Evolutionary conservation across 2,329 filamentous ascomycete genomes (phyloP), one percentile per base, ranked within the genome.

Genomic region (Pseudocercospora vitis): DNA sequence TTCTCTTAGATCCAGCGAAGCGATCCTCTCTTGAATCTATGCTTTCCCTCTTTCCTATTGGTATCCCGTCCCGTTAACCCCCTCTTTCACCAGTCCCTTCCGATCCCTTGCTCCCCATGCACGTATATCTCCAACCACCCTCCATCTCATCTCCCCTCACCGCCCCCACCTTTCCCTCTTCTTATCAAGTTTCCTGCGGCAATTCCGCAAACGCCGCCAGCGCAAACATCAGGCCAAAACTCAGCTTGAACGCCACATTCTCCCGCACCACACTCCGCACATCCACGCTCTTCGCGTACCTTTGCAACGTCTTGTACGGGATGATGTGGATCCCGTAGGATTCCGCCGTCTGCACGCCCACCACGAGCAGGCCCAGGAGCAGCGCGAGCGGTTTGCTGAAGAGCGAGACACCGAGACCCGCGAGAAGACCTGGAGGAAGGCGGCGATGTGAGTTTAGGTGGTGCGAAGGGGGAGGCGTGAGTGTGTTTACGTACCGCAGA

Each of bases 141-240:
- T 12, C 18, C 11, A 4, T n/a, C n/a, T n/a, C n/a, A n/a, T n/a
- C n/a, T n/a, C n/a, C n/a, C n/a, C n/a, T n/a, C n/a, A n/a, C n/a
- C n/a, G n/a, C n/a, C n/a, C n/a, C n/a, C n/a, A n/a, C n/a, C 37
- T 40, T 19, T 23, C 37, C 23, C 37, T 54, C 44, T 55, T 40
- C 51, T 19, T 18, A 14, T 39, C 35, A 39, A 12, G 18, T 35
- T 7, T 35, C 32, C 8, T 9, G 37, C 28, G 53, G 54, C 52
- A 86, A 78, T 47, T 75, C 70, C 64, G 78, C 78, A 77, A 87
- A 87, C 2, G 81, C 83, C 45, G 86, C 86, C 65, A 91, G 71
- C 21, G 85, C 81, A 72, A 91, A 91, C 23, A 87, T 87, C 35
- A 82, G 65, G n/a, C 84, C 82, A 68, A 91, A 91, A 2, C 85